phyloP scores from a whole-genome alignment of 805 yeast genomes.

The Ogataea philodendri region DNA sequence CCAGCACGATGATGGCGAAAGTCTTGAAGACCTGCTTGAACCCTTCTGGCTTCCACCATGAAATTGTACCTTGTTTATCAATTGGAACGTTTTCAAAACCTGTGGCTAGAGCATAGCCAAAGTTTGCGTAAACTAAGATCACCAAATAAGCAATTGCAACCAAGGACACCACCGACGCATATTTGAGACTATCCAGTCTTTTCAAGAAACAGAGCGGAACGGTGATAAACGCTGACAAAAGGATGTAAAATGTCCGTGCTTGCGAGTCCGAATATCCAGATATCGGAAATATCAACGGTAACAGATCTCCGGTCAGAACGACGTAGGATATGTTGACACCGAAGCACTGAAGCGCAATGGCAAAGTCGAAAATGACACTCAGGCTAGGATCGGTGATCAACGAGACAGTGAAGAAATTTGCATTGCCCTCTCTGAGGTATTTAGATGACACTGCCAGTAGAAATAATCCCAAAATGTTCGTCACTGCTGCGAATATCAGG shows the following conservation, averaged over 20 bases:
- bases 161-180: conserved; percentile 69
- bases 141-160: conserved; percentile 63
- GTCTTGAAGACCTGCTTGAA: conserved; percentile 51
- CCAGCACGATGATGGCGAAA: conserved; percentile 73
- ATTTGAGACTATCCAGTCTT: conserved; percentile 65
- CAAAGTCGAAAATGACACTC: conserved; percentile 67
- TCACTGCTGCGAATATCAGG: conserved; percentile 57
- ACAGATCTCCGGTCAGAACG: conserved; percentile 72
- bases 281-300: conserved; percentile 53
- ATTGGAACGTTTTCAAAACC: conserved; percentile 42
- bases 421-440: conserved; percentile 54
- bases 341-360: conserved; percentile 74
- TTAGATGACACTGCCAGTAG: conserved; percentile 59
- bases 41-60: conserved; percentile 42
- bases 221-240: conserved; percentile 49
- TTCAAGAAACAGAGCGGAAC: conserved; percentile 63
- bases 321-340: conserved; percentile 73
- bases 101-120: conserved; percentile 29
- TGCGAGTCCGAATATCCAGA: conserved; percentile 33
- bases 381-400: conserved; percentile 69
- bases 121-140: conserved; percentile 52
- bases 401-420: conserved; percentile 72
- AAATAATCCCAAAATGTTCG: conserved; percentile 67
- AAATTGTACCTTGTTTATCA: conserved; percentile 42
- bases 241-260: conserved; percentile 51